These are phyloP conservation scores for Eucalyptus caleyi DNA, from an alignment of 345 rosid genomes.

Conservation along the genomic window DNA sequence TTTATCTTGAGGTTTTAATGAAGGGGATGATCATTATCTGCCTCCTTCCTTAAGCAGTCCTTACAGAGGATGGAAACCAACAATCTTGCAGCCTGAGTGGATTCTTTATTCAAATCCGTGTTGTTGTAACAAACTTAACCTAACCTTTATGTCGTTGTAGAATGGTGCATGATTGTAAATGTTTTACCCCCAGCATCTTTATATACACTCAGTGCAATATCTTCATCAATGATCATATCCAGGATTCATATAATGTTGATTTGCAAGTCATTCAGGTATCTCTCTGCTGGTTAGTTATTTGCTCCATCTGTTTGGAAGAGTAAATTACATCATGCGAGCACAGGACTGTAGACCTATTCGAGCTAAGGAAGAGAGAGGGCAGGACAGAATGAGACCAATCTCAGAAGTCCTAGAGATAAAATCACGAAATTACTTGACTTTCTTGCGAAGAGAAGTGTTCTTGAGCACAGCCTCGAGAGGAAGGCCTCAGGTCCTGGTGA, in stretches of 20 bases:
- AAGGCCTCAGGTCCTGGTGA: background rate
- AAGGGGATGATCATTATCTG: background rate
- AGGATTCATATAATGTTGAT: background rate
- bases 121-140: background rate
- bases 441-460: background rate
- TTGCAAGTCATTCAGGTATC: background rate
- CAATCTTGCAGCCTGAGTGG: background rate
- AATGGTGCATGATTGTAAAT: background rate
- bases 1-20: background rate
- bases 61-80: background rate
- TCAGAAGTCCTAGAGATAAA: background rate
- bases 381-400: background rate
- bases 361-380: background rate
- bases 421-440: background rate
- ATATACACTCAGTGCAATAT: background rate
- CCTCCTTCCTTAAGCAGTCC: background rate
- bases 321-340: background rate
- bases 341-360: background rate
- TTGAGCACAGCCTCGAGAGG: background rate
- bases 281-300: background rate
- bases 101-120: background rate
- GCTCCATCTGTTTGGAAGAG: background rate
- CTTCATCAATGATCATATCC: background rate
- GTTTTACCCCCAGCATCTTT: background rate
- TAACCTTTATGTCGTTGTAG: background rate